Evolutionary conservation across 257 asterid species (phyloP), one percentile per base, ranked within the genome.

Genomic region (Nicotiana tabacum): DNA sequence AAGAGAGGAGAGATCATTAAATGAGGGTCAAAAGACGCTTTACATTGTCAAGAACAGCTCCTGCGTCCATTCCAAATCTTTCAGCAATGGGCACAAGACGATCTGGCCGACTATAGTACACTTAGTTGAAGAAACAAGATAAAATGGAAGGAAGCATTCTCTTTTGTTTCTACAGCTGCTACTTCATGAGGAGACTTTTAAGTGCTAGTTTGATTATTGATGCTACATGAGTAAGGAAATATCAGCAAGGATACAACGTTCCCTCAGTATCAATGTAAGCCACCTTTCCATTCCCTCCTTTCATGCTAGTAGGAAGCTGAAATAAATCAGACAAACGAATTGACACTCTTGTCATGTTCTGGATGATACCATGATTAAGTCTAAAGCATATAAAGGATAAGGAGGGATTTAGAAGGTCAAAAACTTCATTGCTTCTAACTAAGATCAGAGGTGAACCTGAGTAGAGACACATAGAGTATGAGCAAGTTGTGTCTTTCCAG

Each of bases 401-500:
- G 39, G 15, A 46, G 77, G 24, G 35, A 67, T 69, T 32, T 18
- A 60, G 66, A 61, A 16, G 13, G 32, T 66, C 17, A 69, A 58
- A 60, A 87, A 65, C 48, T 9, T 12, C n/a, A 81, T 27, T 76
- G 80, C 64, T 76, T 74, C 80, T 46, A 27, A 74, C 61, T 76
- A 74, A 43, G 84, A 80, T 37, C 39, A 35, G 30, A 77, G n/a
- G 68, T 81, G 17, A 82, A 94, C 99, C 98, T 96, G 99, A 58
- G 99, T 96, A 72, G 98, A 90, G 81, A 96, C 98, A 57, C 99
- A 96, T 5, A 95, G 97, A 17, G 99, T 96, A 81, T 96, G 99
- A 18, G 99, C 99, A 84, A 96, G 97, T 89, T 96, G 99, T 78
- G 99, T 96, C 89, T 96, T 96, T 84, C 99, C 99, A 61, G 99